Conservation (phyloP, 345 rosid species). For the Camelina neglecta region DNA sequence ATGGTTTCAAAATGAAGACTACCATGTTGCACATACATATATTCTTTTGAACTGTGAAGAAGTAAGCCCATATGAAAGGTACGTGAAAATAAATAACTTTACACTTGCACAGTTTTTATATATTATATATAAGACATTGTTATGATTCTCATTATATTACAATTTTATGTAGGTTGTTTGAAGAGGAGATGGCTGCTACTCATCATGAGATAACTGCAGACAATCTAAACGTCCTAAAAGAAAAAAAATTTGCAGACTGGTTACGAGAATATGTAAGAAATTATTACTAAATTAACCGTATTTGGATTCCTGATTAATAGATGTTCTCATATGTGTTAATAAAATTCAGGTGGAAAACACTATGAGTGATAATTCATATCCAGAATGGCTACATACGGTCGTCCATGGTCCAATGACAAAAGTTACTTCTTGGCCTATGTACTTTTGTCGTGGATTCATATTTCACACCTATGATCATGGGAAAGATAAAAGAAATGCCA, state of each 20-base stretch:
- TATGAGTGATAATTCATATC: background rate
- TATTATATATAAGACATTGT: background rate
- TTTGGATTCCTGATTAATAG: background rate
- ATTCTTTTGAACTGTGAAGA: background rate
- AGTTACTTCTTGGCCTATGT: conserved; percentile 15
- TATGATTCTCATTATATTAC: background rate
- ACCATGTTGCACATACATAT: background rate
- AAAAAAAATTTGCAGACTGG: background rate
- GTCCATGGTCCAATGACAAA: conserved; percentile 7
- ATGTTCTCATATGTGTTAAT: background rate
- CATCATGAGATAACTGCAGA: background rate
- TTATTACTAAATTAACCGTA: background rate
- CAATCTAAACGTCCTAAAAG: background rate
- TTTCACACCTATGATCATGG: conserved; percentile 8
- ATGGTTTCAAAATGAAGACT: background rate
- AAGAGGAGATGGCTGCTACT: background rate
- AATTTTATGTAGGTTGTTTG: background rate
- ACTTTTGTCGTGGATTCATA: conserved; percentile 7
- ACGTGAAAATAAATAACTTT: background rate
- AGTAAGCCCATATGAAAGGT: background rate
- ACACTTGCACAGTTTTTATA: no score
- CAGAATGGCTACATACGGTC: background rate
- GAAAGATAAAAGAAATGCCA: background rate
- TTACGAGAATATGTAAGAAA: background rate
- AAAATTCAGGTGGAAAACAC: background rate